Base-by-base conservation (phyloP, 257 asterid genomes). In the Verbascum thapsus region DNA sequence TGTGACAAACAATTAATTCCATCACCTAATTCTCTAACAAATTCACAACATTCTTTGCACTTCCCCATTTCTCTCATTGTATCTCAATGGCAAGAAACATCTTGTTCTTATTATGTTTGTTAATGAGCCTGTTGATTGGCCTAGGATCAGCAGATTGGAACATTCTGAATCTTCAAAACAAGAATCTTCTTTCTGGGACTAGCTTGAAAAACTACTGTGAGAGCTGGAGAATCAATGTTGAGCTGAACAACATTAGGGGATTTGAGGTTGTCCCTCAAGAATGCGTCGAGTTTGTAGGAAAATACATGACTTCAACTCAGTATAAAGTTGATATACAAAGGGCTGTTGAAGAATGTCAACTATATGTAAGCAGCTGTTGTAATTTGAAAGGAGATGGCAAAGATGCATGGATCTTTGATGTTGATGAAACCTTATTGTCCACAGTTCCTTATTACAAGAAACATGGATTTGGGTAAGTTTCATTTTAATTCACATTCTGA, bases 191-290 rank as follows among this genome's bases (percentile, higher is more conserved):
- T 22, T 66, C 55, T 1, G 74, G 77, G 6, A 35, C 52, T 3
- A 68, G 62, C 53, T 65, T 81, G 83, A 78, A 81, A 65, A 76
- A 69, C 30, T 74, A 73, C 39, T 81, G 88, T 42, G 88, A 81
- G 79, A 81, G 83, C 72, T 81, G 82, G 85, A 78, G 81, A 58
- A 56, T 74, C 6, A 82, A 72, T 66, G 85, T 82, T 2, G 83
- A 76, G 65, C 9, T 78, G 38, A 82, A 82, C 79, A 78, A 78
- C 67, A 74, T 76, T 10, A 62, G 68, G 40, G 78, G 51, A 3
- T 76, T 82, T 47, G 81, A 72, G 50, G 78, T 71, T 49, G 83
- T 76, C 38, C 88, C 81, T 8, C 72, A 82, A 41, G 85, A 78
- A 65, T 82, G 83, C 64, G 55, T 16, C 4, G 50, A 41, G 0